These are phyloP conservation scores for Diplodia sapinea DNA, from an alignment of 2,329 filamentous ascomycete genomes.

Conservation along the genomic window DNA sequence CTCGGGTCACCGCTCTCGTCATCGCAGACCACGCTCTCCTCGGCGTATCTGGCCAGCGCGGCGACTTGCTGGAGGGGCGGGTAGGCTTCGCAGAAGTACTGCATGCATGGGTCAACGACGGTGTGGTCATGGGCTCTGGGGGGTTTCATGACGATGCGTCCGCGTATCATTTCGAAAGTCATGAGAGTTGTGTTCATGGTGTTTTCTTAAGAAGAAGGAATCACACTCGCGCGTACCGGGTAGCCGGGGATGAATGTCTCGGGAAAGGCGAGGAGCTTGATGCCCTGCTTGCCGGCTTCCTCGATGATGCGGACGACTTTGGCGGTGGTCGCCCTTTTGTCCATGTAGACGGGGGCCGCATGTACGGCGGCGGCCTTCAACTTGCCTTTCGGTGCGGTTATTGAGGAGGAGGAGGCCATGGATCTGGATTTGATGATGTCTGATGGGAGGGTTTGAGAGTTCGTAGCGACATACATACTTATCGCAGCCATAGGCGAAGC, in stretches of 20 bases:
- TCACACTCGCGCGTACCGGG: slow-evolving; percentile 36
- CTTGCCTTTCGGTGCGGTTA: slow-evolving; percentile 32
- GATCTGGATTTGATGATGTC: background rate
- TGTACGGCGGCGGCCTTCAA: slow-evolving; percentile 48
- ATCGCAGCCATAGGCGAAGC: background rate
- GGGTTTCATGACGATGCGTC: too few relatives aligned
- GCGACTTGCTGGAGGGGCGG: slow-evolving; percentile 44
- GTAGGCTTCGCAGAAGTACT: slow-evolving; percentile 48
- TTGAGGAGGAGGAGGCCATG: background rate
- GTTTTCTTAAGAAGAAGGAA: background rate
- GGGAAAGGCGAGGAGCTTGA: slow-evolving; percentile 46
- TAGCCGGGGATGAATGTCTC: slow-evolving; percentile 48
- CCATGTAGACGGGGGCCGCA: slow-evolving; percentile 47
- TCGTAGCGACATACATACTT: background rate
- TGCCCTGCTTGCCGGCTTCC: slow-evolving; percentile 40
- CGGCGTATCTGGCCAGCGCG: slow-evolving; percentile 43
- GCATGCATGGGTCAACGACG: background rate
- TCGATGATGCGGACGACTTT: slow-evolving; percentile 45
- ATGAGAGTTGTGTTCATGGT: too few relatives aligned
- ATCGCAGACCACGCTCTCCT: slow-evolving; percentile 46
- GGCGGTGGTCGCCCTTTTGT: slow-evolving; percentile 44
- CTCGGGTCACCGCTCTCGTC: slow-evolving; percentile 37
- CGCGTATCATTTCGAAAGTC: too few relatives aligned
- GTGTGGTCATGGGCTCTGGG: too few relatives aligned
- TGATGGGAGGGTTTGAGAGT: background rate